A percentile compares a stretch with the other conserved stretches of the same genome.
Conservation (phyloP, 371 early-diverging fungal species). For the Blakeslea trispora region DNA sequence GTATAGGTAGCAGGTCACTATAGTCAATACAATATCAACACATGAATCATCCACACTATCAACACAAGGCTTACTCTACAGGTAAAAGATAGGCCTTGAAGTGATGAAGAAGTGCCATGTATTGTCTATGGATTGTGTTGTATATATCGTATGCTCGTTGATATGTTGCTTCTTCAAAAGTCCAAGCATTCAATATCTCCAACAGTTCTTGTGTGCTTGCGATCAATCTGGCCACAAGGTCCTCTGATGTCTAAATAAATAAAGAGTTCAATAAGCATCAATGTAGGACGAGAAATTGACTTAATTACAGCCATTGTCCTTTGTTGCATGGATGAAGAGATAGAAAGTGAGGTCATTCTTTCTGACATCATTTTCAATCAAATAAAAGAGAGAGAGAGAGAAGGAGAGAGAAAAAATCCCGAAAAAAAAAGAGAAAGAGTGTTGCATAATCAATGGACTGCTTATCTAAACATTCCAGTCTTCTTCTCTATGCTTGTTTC, state of each 20-base stretch:
- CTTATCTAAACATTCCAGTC: background rate
- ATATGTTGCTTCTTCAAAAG: constrained; percentile 33
- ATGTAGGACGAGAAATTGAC: too few relatives aligned
- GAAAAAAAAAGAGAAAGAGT: too few relatives aligned
- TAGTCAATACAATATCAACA: background rate
- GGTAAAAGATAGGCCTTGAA: constrained; percentile 50
- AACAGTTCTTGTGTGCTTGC: constrained; percentile 59
- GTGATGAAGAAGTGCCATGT: constrained; percentile 43
- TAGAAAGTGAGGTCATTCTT: background rate
- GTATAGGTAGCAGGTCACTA: constrained; percentile 56
- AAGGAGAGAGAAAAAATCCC: constrained; percentile 2
- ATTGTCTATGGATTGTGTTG: constrained; percentile 45
- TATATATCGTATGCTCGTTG: constrained; percentile 55
- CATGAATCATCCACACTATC: background rate
- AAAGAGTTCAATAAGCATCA: constrained; percentile 3
- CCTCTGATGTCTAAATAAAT: constrained; percentile 31
- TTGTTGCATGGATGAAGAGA: too few relatives aligned
- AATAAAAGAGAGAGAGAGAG: constrained; percentile 5
- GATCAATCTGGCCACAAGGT: constrained; percentile 54
- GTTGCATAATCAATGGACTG: background rate
- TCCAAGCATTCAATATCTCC: constrained; percentile 60
- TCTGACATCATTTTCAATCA: constrained; percentile 15
- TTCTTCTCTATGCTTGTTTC: background rate
- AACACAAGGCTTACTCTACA: constrained; percentile 63
- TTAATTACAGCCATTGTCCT: background rate